Base-by-base conservation (phyloP, 306 rosid species). In the Sechiopsis laciniata region DNA sequence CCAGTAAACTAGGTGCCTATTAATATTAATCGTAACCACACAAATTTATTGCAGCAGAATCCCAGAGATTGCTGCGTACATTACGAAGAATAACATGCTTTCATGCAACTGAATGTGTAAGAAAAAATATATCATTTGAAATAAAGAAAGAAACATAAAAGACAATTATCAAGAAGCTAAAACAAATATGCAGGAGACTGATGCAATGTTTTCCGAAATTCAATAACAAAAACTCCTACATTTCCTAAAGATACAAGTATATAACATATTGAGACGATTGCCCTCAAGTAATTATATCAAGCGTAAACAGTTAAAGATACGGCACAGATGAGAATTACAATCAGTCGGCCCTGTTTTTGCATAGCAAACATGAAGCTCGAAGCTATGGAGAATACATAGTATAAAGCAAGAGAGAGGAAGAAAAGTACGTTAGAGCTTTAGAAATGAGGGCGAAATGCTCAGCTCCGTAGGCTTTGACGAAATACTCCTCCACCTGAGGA, bases 391-490 rank as follows among this genome's bases (percentile, higher is more conserved):
- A 55, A 70, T 1, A n/a, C 24, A 71, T 6, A 8, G 56, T 45
- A 74, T 53, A 67, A 57, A 19, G 63, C 24, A 69, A 4, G 14
- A 29, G 15, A 32, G 50, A 55, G 19, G 17, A 68, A 61, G 10
- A 9, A 0, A 12, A 16, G 76, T 80, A 90, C 97, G 95, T 82
- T 53, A 94, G 75, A n/a, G 99, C 91, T 72, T 84, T 13, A 77
- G 96, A 90, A 77, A 94, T 85, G 81, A 85, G 87, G 32, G 95
- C 79, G 83, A 94, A 94, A 50, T 81, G 88, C 20, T 81, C 64
- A 60, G 87, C 74, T 84, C 95, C 97, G 48, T 89, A 91, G 21
- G 97, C 96, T 14, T 76, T 75, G 81, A 72, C 20, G 87, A 94
- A 89, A 83, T 91, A 94, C 46, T 80, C 71, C 13, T 87, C 86